Base-by-base conservation (phyloP, 352 stramenopile genomes). In the Elongisporangium senticosum region DNA sequence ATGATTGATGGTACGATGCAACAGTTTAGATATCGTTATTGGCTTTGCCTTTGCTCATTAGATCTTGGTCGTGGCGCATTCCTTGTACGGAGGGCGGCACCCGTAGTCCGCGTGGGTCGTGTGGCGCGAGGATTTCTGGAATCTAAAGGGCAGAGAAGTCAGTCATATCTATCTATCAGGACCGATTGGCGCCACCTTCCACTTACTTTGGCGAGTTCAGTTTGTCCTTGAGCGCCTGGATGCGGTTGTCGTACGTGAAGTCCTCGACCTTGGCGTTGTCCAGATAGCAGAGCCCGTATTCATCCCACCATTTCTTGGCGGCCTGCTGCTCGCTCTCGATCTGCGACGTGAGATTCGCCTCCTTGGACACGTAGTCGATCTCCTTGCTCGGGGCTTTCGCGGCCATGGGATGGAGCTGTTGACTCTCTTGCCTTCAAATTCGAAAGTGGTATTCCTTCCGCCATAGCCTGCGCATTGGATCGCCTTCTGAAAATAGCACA, bases 191-290 rank as follows among this genome's bases (percentile, higher is more conserved):
- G n/a, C n/a, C n/a, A n/a, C n/a, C n/a, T n/a, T n/a, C 7, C n/a
- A 63, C 76, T 56, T 60, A 82, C 82, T 88, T 90, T 22, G 75
- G 61, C 22, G 77, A 69, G 10, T 65, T 67, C 19, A 93, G 63
- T 56, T 88, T 89, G 23, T 70, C 71, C 61, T 87, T 86, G 53
- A 90, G 63, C 49, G 74, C 73, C n/a, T 82, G 73, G 24, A 90
- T 85, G 54, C 83, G 83, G 62, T 82, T 89, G 56, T 89, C 79
- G 63, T 90, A 90, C 15, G 83, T 89, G 40, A 93, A 93, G 63
- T 93, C 83, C 58, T 93, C 83, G 1, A 73, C 62, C n/a, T 86
- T 87, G 47, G 77, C 73, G 59, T 89, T 79, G 52, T 90, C 83
- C 22, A 93, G 55, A 61, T 93, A 93, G 69, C 78, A 88, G 51